Base-by-base conservation (phyloP, 169 alveolate species). In the Theileria sp. region DNA sequence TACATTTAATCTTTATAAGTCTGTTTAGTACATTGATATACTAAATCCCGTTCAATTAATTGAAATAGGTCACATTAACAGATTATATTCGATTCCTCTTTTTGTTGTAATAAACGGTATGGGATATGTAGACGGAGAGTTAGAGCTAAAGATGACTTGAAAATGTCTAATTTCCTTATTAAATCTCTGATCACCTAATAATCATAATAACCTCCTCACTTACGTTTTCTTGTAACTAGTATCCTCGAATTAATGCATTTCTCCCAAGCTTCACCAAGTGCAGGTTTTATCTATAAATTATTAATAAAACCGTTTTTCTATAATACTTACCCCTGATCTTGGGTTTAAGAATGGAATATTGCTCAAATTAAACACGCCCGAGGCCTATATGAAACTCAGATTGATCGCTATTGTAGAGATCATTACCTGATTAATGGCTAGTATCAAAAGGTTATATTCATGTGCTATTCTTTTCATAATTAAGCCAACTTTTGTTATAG, bases 251-350 rank as follows among this genome's bases (percentile, higher is more conserved):
- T 82, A 13, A 82, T 26, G 56, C 77, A 62, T 73, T 62, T 51
- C 25, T 81, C 67, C 88, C 88, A 82, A 19, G 30, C 28, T 38
- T 76, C 84, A n/a, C 88, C 88, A 9, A 82, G 86, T 3, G 86
- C 78, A 2, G 88, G 88, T 34, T 67, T 82, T 0, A 75, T 49
- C 88, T 76, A 60, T 44, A 44, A 12, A 21, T 10, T 12, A 21
- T 25, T 50, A 3, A 66, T 66, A 6, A 66, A 25, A 8, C 12
- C 15, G 1, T 28, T 15, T 21, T 36, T 36, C 17, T 21, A 26
- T 3, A 17, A 5, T 28, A 44, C 64, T 36, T 66, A 66, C 75
- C 23, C 44, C 25, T 25, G 75, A n/a, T 66, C 75, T 66, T 21
- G 75, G 75, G 23, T 66, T 66, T 15, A 66, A 44, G 38, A 66